Conservation (phyloP, 2,329 filamentous ascomycete species). For the Nannizziopsis barbatae region DNA sequence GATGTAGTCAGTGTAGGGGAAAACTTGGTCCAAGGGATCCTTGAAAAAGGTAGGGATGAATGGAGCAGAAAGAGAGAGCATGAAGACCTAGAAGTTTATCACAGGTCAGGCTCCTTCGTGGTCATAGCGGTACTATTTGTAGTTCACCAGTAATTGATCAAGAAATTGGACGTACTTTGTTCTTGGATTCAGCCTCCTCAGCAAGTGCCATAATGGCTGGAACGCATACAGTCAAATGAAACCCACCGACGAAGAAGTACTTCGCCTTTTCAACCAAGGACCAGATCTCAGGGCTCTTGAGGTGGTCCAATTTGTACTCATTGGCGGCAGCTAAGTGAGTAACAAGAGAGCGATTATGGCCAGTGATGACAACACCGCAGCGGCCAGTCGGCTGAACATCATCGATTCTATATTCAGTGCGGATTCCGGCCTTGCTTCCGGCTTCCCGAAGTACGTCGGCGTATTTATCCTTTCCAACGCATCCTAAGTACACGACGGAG, state of each 20-base stretch:
- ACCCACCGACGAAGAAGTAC: conserved; percentile 87
- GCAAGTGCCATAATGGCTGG: conserved; percentile 81
- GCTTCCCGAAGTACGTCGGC: conserved; percentile 77
- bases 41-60: conserved; percentile 99
- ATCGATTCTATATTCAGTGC: conserved; percentile 91
- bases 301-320: conserved; percentile 87
- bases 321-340: conserved; percentile 95
- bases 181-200: conserved; percentile 72
- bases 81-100: conserved; percentile 47
- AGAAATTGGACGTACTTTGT: conserved; percentile 52
- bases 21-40: conserved; percentile 73
- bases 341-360: conserved; percentile 86
- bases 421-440: conserved; percentile 75
- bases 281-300: conserved; percentile 89
- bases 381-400: conserved; percentile 73
- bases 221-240: conserved; percentile 93
- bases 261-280: conserved; percentile 76
- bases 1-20: conserved; percentile 89
- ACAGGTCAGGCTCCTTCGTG: not conserved
- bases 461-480: conserved; percentile 92
- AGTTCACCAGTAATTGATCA: not conserved
- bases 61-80: conserved; percentile 83
- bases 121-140: not conserved
- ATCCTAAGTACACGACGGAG: conserved; percentile 86
- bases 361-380: conserved; percentile 93